Evolutionary conservation across 495 filamentous ascomycete species (phyloP), one percentile per base, ranked within the genome.

Genomic region (Lasiosphaeris hirsuta): DNA sequence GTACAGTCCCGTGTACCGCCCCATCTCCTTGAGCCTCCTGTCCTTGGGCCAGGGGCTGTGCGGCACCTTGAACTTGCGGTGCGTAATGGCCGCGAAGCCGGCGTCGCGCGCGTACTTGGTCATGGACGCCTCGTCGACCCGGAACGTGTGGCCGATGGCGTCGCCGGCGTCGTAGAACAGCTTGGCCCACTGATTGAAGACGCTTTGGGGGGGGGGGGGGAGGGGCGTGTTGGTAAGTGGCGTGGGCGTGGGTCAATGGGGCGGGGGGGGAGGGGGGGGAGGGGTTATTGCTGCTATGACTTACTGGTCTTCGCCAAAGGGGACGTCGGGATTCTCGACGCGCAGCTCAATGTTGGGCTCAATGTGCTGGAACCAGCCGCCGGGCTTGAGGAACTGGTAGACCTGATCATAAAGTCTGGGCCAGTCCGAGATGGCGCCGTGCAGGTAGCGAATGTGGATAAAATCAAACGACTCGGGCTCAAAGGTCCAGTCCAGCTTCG

Each of bases 401-500:
- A 56, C 64, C 11, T 75, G 69, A 72, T 73, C 17, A 15, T 62
- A 57, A 10, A 74, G 75, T 35, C 59, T 68, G 5, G 71, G 69
- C 83, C 83, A 86, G 59, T 84, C 72, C 19, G 62, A 60, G 45
- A 86, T 72, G 19, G 74, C 77, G 44, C 71, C 79, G 49, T 72
- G 72, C 17, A 85, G 61, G 8, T 69, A 63, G 36, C 84, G 75
- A 5, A 80, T 74, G 64, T 86, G 81, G 53, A 86, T 76, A 51
- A 81, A 82, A 67, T 87, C 84, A 59, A 86, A 86, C 47, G 65
- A 55, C 14, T 77, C 66, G 15, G 64, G 53, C 14, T 68, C 59
- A 58, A 74, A 80, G 11, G 72, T 61, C 81, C 80, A 84, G 9
- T 67, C 63, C 10, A 57, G 48, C 46, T 79, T 72, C 60, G 75